Evolutionary conservation across 2,329 filamentous ascomycete species (phyloP).

Genomic region (Xylariales sp.): DNA sequence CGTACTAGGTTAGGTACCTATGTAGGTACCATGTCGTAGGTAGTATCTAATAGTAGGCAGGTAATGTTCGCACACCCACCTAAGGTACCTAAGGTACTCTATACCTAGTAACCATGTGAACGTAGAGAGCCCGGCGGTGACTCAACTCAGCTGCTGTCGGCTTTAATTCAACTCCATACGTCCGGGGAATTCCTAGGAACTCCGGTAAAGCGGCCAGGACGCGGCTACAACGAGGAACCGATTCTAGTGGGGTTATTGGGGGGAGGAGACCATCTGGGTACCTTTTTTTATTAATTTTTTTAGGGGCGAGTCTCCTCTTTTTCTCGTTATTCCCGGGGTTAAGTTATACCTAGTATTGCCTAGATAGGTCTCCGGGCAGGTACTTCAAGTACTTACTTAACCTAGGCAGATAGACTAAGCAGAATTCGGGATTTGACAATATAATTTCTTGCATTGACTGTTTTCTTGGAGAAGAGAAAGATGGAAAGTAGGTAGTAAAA

Average conservation of each 20-base stretch:
- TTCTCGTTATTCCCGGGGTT: conserved; percentile 22
- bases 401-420: neutral
- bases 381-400: too few relatives aligned
- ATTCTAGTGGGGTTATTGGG: neutral
- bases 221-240: neutral
- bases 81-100: too few relatives aligned
- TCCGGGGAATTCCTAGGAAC: too few relatives aligned
- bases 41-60: too few relatives aligned
- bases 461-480: neutral
- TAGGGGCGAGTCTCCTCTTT: conserved; percentile 1
- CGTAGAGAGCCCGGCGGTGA: neutral
- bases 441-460: neutral
- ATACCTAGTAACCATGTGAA: neutral
- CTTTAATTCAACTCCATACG: neutral
- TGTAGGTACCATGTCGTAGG: too few relatives aligned
- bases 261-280: neutral
- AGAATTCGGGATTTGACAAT: neutral
- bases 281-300: neutral
- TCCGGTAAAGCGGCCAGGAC: too few relatives aligned
- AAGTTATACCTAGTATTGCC: too few relatives aligned
- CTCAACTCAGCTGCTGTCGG: neutral
- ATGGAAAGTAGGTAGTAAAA: neutral
- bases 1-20: too few relatives aligned
- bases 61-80: too few relatives aligned
- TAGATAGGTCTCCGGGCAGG: neutral